Evolutionary conservation across 2,329 filamentous ascomycete species (phyloP).

Genomic region (Furcasterigmium furcatum): DNA sequence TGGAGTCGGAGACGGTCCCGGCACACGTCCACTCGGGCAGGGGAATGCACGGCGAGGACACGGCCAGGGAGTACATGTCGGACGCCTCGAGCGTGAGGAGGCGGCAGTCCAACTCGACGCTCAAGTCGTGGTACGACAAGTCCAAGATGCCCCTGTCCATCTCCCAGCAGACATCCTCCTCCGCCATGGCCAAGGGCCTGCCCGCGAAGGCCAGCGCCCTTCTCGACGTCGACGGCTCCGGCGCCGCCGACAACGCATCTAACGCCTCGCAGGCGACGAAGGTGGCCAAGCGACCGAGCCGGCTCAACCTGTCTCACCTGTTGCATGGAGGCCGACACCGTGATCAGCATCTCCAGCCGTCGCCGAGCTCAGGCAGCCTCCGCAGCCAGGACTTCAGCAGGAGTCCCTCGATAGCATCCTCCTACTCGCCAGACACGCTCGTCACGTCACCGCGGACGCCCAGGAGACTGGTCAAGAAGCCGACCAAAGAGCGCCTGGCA

Average conservation of each 20-base stretch:
- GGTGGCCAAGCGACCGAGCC: slow-evolving; percentile 13
- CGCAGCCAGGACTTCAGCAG: slow-evolving; percentile 32
- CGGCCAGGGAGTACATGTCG: slow-evolving; percentile 18
- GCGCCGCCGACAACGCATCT: slow-evolving; percentile 17
- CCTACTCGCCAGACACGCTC: slow-evolving; percentile 22
- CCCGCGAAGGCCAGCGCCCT: slow-evolving; percentile 43
- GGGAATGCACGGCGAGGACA: slow-evolving; percentile 2
- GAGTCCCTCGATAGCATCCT: slow-evolving; percentile 39
- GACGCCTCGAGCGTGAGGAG: slow-evolving; percentile 43
- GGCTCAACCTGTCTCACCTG: neutral
- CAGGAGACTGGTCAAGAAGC: slow-evolving; percentile 27
- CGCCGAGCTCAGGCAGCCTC: slow-evolving; percentile 16
- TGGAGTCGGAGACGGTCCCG: slow-evolving; percentile 45
- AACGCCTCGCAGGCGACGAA: slow-evolving; percentile 2
- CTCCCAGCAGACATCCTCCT: slow-evolving; percentile 56
- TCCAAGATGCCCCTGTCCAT: slow-evolving; percentile 52
- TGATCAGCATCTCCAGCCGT: neutral
- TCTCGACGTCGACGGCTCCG: slow-evolving; percentile 40
- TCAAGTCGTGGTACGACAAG: slow-evolving; percentile 55
- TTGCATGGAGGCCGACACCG: neutral
- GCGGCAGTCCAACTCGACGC: slow-evolving; percentile 51
- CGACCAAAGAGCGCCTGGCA: slow-evolving; percentile 31
- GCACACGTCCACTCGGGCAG: slow-evolving; percentile 18
- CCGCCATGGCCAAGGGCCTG: slow-evolving; percentile 54
- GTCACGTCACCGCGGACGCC: slow-evolving; percentile 18